A percentile compares a stretch with the other conserved stretches of the same genome.
Evolutionary conservation across 768 basidiomycete species (phyloP).

Genomic region (Royoungia palumana): DNA sequence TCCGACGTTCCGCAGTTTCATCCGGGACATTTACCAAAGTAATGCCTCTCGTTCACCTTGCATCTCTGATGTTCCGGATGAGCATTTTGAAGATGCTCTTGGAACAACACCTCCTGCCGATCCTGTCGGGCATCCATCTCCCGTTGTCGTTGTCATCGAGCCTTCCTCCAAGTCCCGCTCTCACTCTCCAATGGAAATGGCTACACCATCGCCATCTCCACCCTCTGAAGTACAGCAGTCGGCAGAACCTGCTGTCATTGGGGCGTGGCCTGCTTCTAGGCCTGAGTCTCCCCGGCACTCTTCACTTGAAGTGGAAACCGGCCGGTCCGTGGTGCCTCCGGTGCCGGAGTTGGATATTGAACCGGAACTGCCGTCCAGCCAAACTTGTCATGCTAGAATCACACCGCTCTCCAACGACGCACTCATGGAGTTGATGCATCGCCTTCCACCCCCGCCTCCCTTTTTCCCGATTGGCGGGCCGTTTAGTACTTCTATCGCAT

Average conservation of each 20-base stretch:
- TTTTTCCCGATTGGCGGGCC: slow-evolving; percentile 17
- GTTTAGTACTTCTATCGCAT: slow-evolving; percentile 20
- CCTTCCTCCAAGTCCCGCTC: slow-evolving; percentile 34
- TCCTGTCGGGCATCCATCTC: slow-evolving; percentile 11
- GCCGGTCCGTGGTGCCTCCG: slow-evolving; percentile 7
- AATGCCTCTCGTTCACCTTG: slow-evolving; percentile 7
- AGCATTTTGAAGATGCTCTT: slow-evolving; percentile 8
- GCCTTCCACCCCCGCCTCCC: slow-evolving; percentile 16
- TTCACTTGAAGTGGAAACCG: slow-evolving; percentile 11
- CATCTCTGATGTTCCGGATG: slow-evolving; percentile 9
- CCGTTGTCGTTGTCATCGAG: slow-evolving; percentile 15
- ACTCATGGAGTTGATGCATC: slow-evolving; percentile 14
- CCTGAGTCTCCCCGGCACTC: slow-evolving; percentile 30
- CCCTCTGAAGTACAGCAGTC: slow-evolving; percentile 16
- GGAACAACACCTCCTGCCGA: slow-evolving; percentile 6
- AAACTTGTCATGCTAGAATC: slow-evolving; percentile 10
- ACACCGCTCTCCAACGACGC: slow-evolving; percentile 9
- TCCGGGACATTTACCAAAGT: slow-evolving; percentile 26
- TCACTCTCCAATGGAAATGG: slow-evolving; percentile 48
- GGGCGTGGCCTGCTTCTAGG: slow-evolving; percentile 42
- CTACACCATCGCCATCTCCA: slow-evolving; percentile 36
- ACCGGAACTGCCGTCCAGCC: slow-evolving; percentile 2
- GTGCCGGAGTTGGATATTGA: slow-evolving; percentile 1
- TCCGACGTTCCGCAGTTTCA: slow-evolving; percentile 31
- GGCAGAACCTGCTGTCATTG: slow-evolving; percentile 39